phyloP scores from a whole-genome alignment of 2,329 filamentous ascomycete genomes.

The Xylariaceae sp. region DNA sequence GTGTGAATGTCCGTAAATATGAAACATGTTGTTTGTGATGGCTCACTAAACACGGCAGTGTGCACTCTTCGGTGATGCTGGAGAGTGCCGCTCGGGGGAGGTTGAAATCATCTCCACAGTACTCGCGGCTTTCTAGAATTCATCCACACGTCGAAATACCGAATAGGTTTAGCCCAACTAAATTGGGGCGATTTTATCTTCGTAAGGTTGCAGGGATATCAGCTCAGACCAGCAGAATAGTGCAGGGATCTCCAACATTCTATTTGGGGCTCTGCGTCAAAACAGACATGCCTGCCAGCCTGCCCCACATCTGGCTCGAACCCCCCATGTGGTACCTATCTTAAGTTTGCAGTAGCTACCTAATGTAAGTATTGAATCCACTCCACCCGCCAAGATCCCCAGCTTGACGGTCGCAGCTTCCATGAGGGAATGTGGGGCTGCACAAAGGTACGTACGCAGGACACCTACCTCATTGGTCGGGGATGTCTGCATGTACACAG shows the following conservation, averaged over 20 bases:
- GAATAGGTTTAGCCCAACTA: neutral
- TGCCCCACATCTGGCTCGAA: neutral
- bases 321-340: neutral
- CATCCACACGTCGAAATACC: neutral
- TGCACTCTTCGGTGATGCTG: neutral
- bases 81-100: neutral
- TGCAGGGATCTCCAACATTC: slow-evolving; percentile 26
- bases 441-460: neutral
- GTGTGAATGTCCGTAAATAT: slow-evolving; percentile 2
- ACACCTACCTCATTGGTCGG: too few species aligned
- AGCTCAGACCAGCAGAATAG: slow-evolving; percentile 18
- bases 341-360: too few species aligned
- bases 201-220: slow-evolving; percentile 26
- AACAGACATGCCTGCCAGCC: slow-evolving; percentile 10
- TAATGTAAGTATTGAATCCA: neutral
- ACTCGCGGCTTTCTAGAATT: neutral
- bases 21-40: slow-evolving; percentile 1
- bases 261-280: slow-evolving; percentile 31
- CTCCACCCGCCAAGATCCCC: neutral
- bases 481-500: neutral
- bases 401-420: neutral
- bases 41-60: neutral
- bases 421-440: neutral
- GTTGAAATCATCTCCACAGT: neutral
- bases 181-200: neutral